These are phyloP conservation scores for Ogataea neopini DNA, from an alignment of 805 yeast genomes.

Conservation along the genomic window DNA sequence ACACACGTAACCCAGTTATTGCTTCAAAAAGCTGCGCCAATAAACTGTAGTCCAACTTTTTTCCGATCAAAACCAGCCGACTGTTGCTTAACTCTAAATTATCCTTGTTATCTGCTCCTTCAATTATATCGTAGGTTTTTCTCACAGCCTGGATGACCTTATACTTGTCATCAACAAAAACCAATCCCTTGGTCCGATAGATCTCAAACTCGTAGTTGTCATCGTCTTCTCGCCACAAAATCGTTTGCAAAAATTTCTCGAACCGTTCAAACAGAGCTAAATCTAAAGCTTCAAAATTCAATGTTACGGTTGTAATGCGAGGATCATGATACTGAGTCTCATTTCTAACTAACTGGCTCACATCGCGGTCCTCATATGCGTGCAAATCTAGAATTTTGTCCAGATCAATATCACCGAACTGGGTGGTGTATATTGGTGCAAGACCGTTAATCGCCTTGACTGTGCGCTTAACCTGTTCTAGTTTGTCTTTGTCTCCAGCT, in stretches of 20 bases:
- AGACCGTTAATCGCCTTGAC: conserved; percentile 60
- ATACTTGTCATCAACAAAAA: conserved; percentile 45
- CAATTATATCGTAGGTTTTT: conserved; percentile 82
- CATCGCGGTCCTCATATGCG: conserved; percentile 60
- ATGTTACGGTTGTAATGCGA: conserved; percentile 52
- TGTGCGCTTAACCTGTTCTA: conserved; percentile 33
- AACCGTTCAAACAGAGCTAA: conserved; percentile 44
- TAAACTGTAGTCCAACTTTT: conserved; percentile 17
- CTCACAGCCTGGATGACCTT: conserved; percentile 89
- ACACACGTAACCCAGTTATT: conserved; percentile 11
- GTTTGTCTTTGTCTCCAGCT: conserved; percentile 24
- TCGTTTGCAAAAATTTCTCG: conserved; percentile 64
- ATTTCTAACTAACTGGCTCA: conserved; percentile 21
- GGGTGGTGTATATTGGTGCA: conserved; percentile 67
- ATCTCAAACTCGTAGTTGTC: conserved; percentile 52
- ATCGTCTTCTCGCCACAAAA: conserved; percentile 71
- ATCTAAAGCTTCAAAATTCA: conserved; percentile 45
- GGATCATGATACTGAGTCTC: conserved; percentile 46
- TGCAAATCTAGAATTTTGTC: conserved; percentile 70
- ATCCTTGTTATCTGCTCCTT: conserved; percentile 27
- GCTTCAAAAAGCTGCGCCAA: conserved; percentile 13
- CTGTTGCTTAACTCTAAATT: conserved; percentile 18
- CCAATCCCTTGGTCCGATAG: conserved; percentile 79
- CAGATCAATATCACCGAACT: conserved; percentile 74
- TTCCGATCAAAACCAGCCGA: conserved; percentile 37